Percentiles rank a stretch among this genome's conserved stretches.
phyloP scores from a whole-genome alignment of 306 rosid species.

The Bauhinia variegata region DNA sequence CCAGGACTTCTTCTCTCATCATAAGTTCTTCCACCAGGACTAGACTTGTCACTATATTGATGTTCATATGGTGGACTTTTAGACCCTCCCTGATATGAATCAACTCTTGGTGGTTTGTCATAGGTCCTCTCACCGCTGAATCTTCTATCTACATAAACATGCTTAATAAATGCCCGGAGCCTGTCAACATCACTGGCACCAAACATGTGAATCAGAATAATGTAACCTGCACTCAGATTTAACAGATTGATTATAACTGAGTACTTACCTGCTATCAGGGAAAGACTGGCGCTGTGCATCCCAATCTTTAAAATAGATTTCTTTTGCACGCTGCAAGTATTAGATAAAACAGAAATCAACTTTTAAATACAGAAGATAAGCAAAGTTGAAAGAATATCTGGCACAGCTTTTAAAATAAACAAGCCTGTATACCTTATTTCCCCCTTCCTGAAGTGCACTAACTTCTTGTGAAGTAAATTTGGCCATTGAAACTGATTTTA shows the following conservation, averaged over 20 bases:
- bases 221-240: slow-evolving; percentile 20
- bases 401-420: slow-evolving; percentile 21
- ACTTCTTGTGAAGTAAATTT: slow-evolving; percentile 97
- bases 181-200: slow-evolving; percentile 79
- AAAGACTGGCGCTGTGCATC: slow-evolving; percentile 80
- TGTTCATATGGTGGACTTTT: slow-evolving; percentile 86
- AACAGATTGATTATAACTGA: slow-evolving; percentile 18
- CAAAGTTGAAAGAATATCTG: slow-evolving; percentile 26
- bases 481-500: slow-evolving; percentile 94
- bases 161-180: slow-evolving; percentile 93
- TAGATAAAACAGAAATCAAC: slow-evolving; percentile 38
- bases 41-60: slow-evolving; percentile 73
- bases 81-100: slow-evolving; percentile 76
- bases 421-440: slow-evolving; percentile 73
- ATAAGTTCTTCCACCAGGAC: slow-evolving; percentile 79
- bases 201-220: slow-evolving; percentile 51
- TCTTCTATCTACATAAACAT: slow-evolving; percentile 90
- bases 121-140: slow-evolving; percentile 64
- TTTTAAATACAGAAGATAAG: slow-evolving; percentile 35
- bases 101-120: slow-evolving; percentile 80
- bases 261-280: slow-evolving; percentile 77
- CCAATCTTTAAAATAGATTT: slow-evolving; percentile 87
- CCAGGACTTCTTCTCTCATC: slow-evolving; percentile 79
- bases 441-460: slow-evolving; percentile 90
- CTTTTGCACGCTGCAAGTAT: slow-evolving; percentile 72